A percentile compares a stretch with the other conserved stretches of the same genome.
Conservation (phyloP, 108 stramenopile genomes). For the Nitzschia sp. region DNA sequence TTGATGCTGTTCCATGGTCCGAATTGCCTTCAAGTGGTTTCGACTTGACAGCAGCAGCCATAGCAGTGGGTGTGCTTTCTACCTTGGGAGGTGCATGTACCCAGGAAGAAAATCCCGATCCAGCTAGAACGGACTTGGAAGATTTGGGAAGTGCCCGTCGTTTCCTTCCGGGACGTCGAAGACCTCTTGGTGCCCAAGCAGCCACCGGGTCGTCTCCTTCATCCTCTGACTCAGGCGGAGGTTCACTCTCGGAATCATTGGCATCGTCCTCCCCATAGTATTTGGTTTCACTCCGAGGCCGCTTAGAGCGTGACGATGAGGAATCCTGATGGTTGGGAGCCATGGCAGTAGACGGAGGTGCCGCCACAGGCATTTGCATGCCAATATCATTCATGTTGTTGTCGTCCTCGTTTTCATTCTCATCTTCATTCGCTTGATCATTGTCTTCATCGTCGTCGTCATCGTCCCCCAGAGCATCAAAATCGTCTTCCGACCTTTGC, state of each 20-base stretch:
- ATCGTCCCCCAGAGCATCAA: background rate
- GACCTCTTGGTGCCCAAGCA: too few species aligned
- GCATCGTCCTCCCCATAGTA: constrained; percentile 20
- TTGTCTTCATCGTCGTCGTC: constrained; percentile 9
- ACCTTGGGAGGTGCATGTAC: too few species aligned
- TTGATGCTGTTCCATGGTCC: too few species aligned
- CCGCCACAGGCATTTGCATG: background rate
- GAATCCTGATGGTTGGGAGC: background rate
- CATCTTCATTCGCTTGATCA: constrained; percentile 2
- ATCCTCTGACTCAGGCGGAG: background rate
- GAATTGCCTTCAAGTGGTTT: too few species aligned
- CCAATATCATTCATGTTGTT: background rate
- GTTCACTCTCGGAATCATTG: constrained; percentile 15
- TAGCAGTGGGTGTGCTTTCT: too few species aligned
- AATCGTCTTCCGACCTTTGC: constrained; percentile 1
- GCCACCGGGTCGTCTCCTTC: too few species aligned
- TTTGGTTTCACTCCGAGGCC: constrained; percentile 12
- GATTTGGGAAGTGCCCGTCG: too few species aligned
- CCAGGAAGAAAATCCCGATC: too few species aligned
- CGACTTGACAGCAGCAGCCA: too few species aligned
- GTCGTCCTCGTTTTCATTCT: background rate
- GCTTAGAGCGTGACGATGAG: too few species aligned
- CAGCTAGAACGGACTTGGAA: too few species aligned
- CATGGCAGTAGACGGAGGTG: background rate
- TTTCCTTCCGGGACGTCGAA: too few species aligned